phyloP scores from a whole-genome alignment of 78 protist species.

The Dictyostelium brefeldianum region DNA sequence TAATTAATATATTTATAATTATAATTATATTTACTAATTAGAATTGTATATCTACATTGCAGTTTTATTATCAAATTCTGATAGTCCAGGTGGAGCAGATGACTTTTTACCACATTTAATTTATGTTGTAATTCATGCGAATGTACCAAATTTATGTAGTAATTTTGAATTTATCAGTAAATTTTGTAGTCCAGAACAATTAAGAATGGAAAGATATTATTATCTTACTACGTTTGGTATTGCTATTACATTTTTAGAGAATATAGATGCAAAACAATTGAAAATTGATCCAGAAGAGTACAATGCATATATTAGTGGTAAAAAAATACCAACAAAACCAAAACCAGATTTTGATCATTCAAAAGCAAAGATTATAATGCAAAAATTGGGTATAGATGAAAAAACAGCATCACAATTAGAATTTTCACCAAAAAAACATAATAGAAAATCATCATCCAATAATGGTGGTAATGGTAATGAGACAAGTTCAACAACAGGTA shows the following conservation, averaged over 20 bases:
- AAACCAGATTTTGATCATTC: background rate
- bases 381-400: constrained; percentile 54
- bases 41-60: too few relatives aligned
- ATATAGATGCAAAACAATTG: constrained; percentile 61
- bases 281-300: constrained; percentile 71
- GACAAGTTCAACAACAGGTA: background rate
- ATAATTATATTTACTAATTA: too few relatives aligned
- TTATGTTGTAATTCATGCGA: constrained; percentile 88
- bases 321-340: constrained; percentile 3
- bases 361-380: constrained; percentile 62
- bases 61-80: constrained; percentile 51
- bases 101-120: constrained; percentile 92
- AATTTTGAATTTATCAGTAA: constrained; percentile 81
- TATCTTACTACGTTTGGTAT: constrained; percentile 83
- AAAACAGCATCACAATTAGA: background rate
- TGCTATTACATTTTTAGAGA: constrained; percentile 81
- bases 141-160: constrained; percentile 83
- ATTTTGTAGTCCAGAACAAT: constrained; percentile 44
- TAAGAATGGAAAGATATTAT: constrained; percentile 78
- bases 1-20: background rate
- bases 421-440: constrained; percentile 30
- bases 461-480: background rate
- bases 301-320: constrained; percentile 48
- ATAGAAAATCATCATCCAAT: background rate
- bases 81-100: constrained; percentile 88